Percentiles rank a stretch among this genome's conserved stretches.
These are phyloP conservation scores for Cryptosporidium sp. DNA, from an alignment of 169 alveolate species.

Conservation along the genomic window DNA sequence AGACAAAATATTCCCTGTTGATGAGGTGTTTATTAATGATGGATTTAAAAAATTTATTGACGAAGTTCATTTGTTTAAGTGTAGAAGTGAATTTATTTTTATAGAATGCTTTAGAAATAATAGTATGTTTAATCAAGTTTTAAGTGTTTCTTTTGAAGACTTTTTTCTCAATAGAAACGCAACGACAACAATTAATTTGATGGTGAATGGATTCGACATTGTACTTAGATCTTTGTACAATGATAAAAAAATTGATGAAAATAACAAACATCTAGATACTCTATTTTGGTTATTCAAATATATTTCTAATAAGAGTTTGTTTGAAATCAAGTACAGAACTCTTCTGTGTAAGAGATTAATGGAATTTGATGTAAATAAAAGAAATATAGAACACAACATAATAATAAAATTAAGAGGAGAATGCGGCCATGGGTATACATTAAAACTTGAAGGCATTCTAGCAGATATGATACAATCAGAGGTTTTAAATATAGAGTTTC, in stretches of 20 bases:
- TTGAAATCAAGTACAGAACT: slow-evolving; percentile 48
- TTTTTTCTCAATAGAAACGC: slow-evolving; percentile 31
- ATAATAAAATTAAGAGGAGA: slow-evolving; percentile 41
- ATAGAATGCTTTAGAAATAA: slow-evolving; percentile 31
- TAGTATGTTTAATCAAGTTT: slow-evolving; percentile 17
- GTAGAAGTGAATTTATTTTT: slow-evolving; percentile 40
- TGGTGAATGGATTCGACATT: slow-evolving; percentile 56
- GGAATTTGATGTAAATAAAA: slow-evolving; percentile 30
- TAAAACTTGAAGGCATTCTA: slow-evolving; percentile 54
- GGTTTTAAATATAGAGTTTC: slow-evolving; percentile 8
- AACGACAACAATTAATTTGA: slow-evolving; percentile 4
- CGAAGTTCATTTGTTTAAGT: neutral
- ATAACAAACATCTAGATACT: neutral
- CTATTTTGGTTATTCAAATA: slow-evolving; percentile 47
- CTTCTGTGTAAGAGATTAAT: slow-evolving; percentile 34
- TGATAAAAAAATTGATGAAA: neutral
- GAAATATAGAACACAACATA: slow-evolving; percentile 25
- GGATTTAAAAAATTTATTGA: slow-evolving; percentile 1
- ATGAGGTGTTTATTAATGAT: neutral
- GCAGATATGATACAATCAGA: slow-evolving; percentile 71
- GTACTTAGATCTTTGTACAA: neutral
- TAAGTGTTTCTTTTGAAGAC: slow-evolving; percentile 44
- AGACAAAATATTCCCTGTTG: slow-evolving; percentile 16
- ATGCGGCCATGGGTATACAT: slow-evolving; percentile 67
- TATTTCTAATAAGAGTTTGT: slow-evolving; percentile 33